Evolutionary conservation across 441 rosid species (phyloP).

Genomic region (Populus tomentosa): DNA sequence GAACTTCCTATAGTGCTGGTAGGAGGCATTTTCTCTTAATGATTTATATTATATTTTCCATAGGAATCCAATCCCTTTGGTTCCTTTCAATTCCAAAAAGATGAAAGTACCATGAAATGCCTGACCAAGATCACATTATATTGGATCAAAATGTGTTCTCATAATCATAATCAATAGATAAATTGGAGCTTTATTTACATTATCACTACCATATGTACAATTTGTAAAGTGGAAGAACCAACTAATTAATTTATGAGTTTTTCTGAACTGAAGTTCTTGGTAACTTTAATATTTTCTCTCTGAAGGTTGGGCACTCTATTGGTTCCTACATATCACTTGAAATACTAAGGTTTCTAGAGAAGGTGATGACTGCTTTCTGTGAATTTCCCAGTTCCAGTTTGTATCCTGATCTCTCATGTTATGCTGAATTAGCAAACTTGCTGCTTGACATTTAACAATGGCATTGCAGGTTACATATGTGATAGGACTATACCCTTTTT

Average conservation of each 20-base stretch:
- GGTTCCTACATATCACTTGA: conserved; percentile 72
- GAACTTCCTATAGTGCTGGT: conserved; percentile 71
- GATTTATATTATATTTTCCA: conserved; percentile 4
- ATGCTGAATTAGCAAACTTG: neutral
- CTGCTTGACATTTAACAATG: conserved; percentile 14
- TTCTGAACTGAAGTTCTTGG: conserved; percentile 4
- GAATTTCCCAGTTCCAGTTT: conserved; percentile 5
- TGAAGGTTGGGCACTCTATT: conserved; percentile 84
- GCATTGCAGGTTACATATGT: conserved; percentile 46
- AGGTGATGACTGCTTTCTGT: conserved; percentile 34
- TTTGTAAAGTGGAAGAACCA: neutral
- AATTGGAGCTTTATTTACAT: neutral
- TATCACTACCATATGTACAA: neutral
- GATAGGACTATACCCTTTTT: conserved; percentile 76
- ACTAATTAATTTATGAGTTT: neutral
- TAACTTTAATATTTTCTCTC: conserved; percentile 18
- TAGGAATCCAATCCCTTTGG: neutral
- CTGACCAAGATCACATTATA: neutral
- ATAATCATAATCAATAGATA: neutral
- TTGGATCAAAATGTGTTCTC: neutral
- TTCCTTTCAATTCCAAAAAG: neutral
- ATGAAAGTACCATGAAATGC: neutral
- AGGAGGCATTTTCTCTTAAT: conserved; percentile 12
- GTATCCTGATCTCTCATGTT: conserved; percentile 7
- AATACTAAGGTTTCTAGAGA: conserved; percentile 44